A percentile compares a stretch with the other conserved stretches of the same genome.
phyloP scores from a whole-genome alignment of 176 grass and related monocot genomes.

The Pontederia crassipes region DNA sequence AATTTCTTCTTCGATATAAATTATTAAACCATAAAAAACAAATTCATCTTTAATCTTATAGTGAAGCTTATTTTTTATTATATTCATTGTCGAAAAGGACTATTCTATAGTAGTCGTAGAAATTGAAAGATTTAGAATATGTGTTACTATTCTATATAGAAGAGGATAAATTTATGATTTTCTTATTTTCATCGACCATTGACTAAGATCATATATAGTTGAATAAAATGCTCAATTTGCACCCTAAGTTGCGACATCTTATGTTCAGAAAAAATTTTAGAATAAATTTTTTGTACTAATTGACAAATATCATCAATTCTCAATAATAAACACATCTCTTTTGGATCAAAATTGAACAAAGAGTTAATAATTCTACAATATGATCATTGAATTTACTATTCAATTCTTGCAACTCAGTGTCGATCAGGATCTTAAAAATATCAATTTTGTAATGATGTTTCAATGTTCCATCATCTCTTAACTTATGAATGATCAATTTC shows the following conservation, averaged over 20 bases:
- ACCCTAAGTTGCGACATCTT: not conserved
- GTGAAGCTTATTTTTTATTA: not conserved
- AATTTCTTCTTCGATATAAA: constrained; percentile 13
- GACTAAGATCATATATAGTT: too few relatives aligned
- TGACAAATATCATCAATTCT: not conserved
- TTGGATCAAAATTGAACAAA: not conserved
- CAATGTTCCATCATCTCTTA: not conserved
- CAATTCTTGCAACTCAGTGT: too few relatives aligned
- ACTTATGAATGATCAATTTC: not conserved
- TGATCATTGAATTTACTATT: too few relatives aligned
- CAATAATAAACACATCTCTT: not conserved
- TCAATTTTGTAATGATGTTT: not conserved
- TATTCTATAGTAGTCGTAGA: constrained; percentile 8
- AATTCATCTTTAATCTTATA: constrained; percentile 8
- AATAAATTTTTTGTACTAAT: not conserved
- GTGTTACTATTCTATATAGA: too few relatives aligned
- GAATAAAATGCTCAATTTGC: constrained; percentile 6
- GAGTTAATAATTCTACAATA: not conserved
- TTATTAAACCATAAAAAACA: constrained; percentile 6
- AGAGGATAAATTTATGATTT: too few relatives aligned
- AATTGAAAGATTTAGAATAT: constrained; percentile 4
- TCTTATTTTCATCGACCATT: too few relatives aligned
- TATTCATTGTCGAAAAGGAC: constrained; percentile 13
- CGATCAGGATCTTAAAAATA: too few relatives aligned
- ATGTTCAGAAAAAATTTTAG: constrained; percentile 2